Evolutionary conservation across 768 basidiomycete genomes (phyloP), one percentile per base, ranked within the genome.

Genomic region (Lentinula boryana): DNA sequence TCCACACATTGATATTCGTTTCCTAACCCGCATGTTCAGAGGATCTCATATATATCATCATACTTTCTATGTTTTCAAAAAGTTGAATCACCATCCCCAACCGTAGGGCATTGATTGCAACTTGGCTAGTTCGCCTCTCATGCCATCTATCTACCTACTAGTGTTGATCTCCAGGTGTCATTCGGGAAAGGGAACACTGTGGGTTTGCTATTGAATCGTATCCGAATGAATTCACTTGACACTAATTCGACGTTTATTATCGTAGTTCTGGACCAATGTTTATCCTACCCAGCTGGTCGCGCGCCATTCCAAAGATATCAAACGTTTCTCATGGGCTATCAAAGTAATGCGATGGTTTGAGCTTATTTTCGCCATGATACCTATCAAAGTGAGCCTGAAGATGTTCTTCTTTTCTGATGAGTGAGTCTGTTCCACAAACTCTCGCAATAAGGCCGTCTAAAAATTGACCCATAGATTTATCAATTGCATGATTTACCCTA

Each of bases 261-360:
- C 4, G 6, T 49, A 61, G 61, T 76, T 76, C 56, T 76, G 75
- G 75, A 71, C 73, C 36, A 76, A 76, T 55, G 73, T 77, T 58
- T 76, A 72, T 58, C 75, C 75, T 6, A 67, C 71, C 3, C 59
- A 63, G 23, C 67, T 74, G 21, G 69, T 71, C n/a, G 53, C 67
- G 8, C 63, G 68, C 41, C 70, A 71, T 61, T 58, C 68, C 35
- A 60, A 62, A 23, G 70, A 75, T 58, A 72, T 74, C 49, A 66
- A 66, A 46, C 71, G 71, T 58, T 74, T 76, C 46, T 71, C 69
- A 5, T 62, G 68, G 31, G 70, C 67, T 3, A 65, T 76, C 16
- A 68, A 69, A 44, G 62, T 65, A 5, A 74, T 74, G 56, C 71
- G 73, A 64, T 66, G 61, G 52, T 63, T 74, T 23, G 74, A 75